Conservation (phyloP, 73 alveolate species). For the Paramecium sonneborni region DNA sequence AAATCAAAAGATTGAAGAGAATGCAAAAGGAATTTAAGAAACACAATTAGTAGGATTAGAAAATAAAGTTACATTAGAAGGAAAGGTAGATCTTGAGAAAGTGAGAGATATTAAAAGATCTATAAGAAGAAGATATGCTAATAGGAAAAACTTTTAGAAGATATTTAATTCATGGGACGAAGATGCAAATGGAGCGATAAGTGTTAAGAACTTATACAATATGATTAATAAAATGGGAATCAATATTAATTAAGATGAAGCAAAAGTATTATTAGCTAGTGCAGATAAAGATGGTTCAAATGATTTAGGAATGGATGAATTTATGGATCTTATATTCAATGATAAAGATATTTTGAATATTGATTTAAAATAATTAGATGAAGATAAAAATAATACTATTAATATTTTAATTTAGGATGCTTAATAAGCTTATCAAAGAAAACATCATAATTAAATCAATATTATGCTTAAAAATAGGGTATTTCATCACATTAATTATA, state of each 20-base stretch:
- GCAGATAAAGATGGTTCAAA: slow-evolving; percentile 87
- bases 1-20: slow-evolving; percentile 57
- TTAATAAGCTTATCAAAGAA: slow-evolving; percentile 44
- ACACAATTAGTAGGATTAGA: slow-evolving; percentile 86
- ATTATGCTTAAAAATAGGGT: slow-evolving; percentile 66
- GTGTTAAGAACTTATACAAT: slow-evolving; percentile 78
- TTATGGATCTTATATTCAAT: slow-evolving; percentile 87
- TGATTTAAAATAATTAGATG: slow-evolving; percentile 67
- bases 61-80: slow-evolving; percentile 84
- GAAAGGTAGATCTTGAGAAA: slow-evolving; percentile 90
- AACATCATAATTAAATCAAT: slow-evolving; percentile 58
- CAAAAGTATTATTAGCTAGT: slow-evolving; percentile 87
- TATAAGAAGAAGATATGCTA: slow-evolving; percentile 90
- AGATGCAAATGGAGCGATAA: slow-evolving; percentile 79
- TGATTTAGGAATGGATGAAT: slow-evolving; percentile 87
- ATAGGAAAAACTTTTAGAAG: slow-evolving; percentile 83
- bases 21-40: slow-evolving; percentile 84
- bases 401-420: slow-evolving; percentile 63
- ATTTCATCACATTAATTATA: not conserved
- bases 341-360: slow-evolving; percentile 73
- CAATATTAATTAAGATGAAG: slow-evolving; percentile 90
- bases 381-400: slow-evolving; percentile 44
- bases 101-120: slow-evolving; percentile 93
- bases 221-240: slow-evolving; percentile 94
- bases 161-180: slow-evolving; percentile 94